These are phyloP conservation scores for Cladophialophora chaetospira DNA, from an alignment of 2,329 filamentous ascomycete species.

Conservation along the genomic window DNA sequence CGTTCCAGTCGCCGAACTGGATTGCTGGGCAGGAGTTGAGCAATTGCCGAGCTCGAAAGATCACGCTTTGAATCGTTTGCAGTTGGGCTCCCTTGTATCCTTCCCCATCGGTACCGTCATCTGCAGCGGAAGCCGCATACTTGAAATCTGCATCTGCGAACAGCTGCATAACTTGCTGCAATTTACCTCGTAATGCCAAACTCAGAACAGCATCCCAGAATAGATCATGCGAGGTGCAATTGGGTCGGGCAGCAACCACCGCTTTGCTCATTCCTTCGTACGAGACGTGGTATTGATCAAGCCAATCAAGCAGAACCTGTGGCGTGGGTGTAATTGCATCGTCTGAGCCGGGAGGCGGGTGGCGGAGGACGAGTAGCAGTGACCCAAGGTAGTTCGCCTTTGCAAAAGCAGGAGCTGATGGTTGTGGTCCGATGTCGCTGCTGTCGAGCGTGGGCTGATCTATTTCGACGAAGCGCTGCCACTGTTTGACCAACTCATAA, in stretches of 20 bases:
- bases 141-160: conserved; percentile 77
- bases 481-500: conserved; percentile 25
- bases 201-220: conserved; percentile 87
- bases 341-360: conserved; percentile 55
- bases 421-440: conserved; percentile 66
- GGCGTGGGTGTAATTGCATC: conserved; percentile 58
- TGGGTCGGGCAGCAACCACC: conserved; percentile 65
- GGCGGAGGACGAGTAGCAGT: conserved; percentile 76
- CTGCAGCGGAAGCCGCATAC: conserved; percentile 64
- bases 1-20: conserved; percentile 71
- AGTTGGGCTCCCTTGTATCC: conserved; percentile 76
- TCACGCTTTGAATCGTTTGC: conserved; percentile 73
- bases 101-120: conserved; percentile 63
- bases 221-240: conserved; percentile 71
- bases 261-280: conserved; percentile 68
- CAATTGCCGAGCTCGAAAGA: conserved; percentile 67
- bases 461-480: conserved; percentile 39
- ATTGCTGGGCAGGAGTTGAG: conserved; percentile 73
- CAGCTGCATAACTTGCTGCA: conserved; percentile 66
- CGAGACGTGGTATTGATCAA: conserved; percentile 72
- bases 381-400: conserved; percentile 80
- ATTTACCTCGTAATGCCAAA: conserved; percentile 72
- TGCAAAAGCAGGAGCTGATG: conserved; percentile 63
- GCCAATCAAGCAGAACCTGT: conserved; percentile 79
- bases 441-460: conserved; percentile 40